Conservation (phyloP, 2,329 filamentous ascomycete species). For the Westerdykella aurantiaca region DNA sequence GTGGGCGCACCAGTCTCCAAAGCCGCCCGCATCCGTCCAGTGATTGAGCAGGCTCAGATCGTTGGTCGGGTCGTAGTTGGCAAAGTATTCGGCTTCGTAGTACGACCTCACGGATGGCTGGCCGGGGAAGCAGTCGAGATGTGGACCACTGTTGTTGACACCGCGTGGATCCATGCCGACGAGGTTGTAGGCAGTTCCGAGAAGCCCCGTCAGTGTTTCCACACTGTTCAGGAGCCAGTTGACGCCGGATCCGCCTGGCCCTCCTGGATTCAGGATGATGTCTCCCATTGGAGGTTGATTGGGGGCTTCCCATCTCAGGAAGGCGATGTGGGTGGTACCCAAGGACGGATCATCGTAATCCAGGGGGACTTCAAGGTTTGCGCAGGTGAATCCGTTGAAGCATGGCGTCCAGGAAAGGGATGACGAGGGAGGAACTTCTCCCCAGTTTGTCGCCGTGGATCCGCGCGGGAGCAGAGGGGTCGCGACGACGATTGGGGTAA, state of each 20-base stretch:
- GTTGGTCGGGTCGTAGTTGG: too few species aligned
- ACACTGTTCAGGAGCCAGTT: conserved; percentile 6
- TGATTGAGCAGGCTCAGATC: too few species aligned
- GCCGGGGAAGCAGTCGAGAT: neutral
- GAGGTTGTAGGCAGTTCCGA: conserved; percentile 32
- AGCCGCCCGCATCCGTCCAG: too few species aligned
- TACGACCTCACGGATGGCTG: too few species aligned
- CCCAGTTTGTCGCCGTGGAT: too few species aligned
- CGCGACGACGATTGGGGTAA: too few species aligned
- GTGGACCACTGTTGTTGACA: conserved; percentile 31
- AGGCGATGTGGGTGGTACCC: conserved; percentile 37
- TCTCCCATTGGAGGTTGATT: conserved; percentile 29
- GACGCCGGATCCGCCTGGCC: conserved; percentile 43
- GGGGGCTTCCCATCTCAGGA: conserved; percentile 20
- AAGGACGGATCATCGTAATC: conserved; percentile 17
- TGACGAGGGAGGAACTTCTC: too few species aligned
- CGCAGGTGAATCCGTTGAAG: conserved; percentile 45
- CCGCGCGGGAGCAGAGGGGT: too few species aligned
- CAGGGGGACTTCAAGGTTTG: conserved; percentile 46
- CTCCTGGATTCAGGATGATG: conserved; percentile 37
- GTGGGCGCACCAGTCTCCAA: too few species aligned
- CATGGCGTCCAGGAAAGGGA: conserved; percentile 23
- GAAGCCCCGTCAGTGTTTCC: conserved; percentile 2
- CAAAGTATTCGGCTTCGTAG: too few species aligned
- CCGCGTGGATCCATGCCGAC: conserved; percentile 39